Base-by-base conservation (phyloP, 129 eudicot genomes). In the Calendula officinalis region DNA sequence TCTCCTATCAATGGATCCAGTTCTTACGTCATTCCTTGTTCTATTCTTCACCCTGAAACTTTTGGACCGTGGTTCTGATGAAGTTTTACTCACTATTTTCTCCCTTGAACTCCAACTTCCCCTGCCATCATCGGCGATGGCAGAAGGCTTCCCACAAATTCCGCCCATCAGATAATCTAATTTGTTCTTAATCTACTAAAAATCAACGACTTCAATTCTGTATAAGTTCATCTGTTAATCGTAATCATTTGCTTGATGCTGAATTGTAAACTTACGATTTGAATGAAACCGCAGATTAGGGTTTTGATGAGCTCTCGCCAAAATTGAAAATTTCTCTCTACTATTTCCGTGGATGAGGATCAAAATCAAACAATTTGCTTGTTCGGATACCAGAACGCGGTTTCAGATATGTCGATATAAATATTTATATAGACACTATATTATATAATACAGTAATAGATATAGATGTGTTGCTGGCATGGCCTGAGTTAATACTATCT, bases 71-170 rank as follows among this genome's bases (percentile, higher is more conserved):
- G 71, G 50, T 62, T 71, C 78, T 8, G 83, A 77, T 55, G 84
- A 49, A 47, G 70, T 66, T 57, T 69, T 72, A 69, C 14, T 61
- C 50, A 76, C 75, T 39, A 67, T 78, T 13, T 35, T 60, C 4
- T 60, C 65, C 39, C 82, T 77, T 46, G 51, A 70, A 56, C 70
- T 84, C 5, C 77, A 64, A 53, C 73, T 68, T 40, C 56, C 80
- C 38, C 33, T 8, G 33, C 61, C 62, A 41, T 67, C 72, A 5
- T 41, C 64, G 11, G 55, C 13, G 30, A 22, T 22, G 9, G 72
- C 70, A 38, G 86, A 69, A 51, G 89, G 75, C 75, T 88, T 88
- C 34, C 85, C 88, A 51, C 79, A 72, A 51, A 80, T 61, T 60
- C 84, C 73, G 48, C 90, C 95, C 90, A 87, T 83, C 27, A 33